A percentile compares a stretch with the other conserved stretches of the same genome.
These are phyloP conservation scores for Mangifera indica DNA, from an alignment of 345 rosid genomes.

Conservation along the genomic window DNA sequence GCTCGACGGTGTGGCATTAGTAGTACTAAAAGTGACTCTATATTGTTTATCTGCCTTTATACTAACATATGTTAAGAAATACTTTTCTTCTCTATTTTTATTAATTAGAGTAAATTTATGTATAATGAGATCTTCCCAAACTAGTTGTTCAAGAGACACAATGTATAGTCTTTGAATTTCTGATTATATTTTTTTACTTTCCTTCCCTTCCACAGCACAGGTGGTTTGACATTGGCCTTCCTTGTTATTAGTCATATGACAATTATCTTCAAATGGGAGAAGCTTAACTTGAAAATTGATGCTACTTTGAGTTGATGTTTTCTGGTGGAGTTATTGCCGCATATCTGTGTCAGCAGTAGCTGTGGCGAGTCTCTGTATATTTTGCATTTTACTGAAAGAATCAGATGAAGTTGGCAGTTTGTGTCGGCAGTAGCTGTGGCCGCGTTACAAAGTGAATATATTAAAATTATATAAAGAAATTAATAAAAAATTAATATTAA, in stretches of 20 bases:
- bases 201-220: slow-evolving; percentile 54
- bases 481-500: too few relatives aligned
- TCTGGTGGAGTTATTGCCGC: slow-evolving; percentile 61
- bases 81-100: not conserved
- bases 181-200: slow-evolving; percentile 14
- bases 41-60: not conserved
- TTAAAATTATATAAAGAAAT: too few relatives aligned
- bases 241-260: slow-evolving; percentile 23
- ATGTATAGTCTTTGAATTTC: not conserved
- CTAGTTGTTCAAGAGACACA: not conserved
- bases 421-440: too few relatives aligned
- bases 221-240: slow-evolving; percentile 42
- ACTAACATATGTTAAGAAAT: not conserved
- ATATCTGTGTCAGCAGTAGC: slow-evolving; percentile 51
- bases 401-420: too few relatives aligned
- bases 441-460: too few relatives aligned
- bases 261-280: slow-evolving; percentile 23
- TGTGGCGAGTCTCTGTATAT: slow-evolving; percentile 34
- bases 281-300: slow-evolving; percentile 17
- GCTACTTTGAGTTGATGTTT: slow-evolving; percentile 25
- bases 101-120: not conserved
- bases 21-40: not conserved
- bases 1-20: too few relatives aligned
- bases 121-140: not conserved
- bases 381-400: slow-evolving; percentile 49